Evolutionary conservation across 805 yeast species (phyloP), one percentile per base, ranked within the genome.

Genomic region (Wickerhamomyces canadensis): DNA sequence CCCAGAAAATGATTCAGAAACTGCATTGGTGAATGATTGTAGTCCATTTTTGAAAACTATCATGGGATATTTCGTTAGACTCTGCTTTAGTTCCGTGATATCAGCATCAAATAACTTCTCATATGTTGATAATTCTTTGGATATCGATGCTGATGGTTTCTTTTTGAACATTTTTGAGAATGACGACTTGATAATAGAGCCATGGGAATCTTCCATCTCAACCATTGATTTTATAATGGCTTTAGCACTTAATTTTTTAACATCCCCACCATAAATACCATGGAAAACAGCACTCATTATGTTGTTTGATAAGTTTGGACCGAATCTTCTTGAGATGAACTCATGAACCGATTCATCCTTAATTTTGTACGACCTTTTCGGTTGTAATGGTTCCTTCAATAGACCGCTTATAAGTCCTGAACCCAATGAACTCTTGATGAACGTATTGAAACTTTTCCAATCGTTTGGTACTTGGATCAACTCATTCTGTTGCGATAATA

Each of bases 211-310:
- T 53, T 88, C 96, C 32, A 79, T 58, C 11, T 72, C 63, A 33
- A 69, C 76, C 47, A 86, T 49, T 9, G 59, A 49, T 4, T 80
- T 78, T 43, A 85, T 54, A 0, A 85, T 67, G 4, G 83, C 67
- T 16, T 72, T 61, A 0, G 82, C 77, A 63, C 95, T 84, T 34
- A 91, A 59, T 38, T 73, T 64, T 6, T 68, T 51, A 2, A 78
- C 68, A 57, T 89, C 95, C n/a, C 86, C 93, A 1, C 95, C 96
- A 58, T 88, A 91, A 1, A 93, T 78, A 0, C 98, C 98, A 52
- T 88, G 87, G 55, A 83, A 67, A 4, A 88, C 62, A 0, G 96
- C 98, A 58, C 95, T 84, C 16, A 84, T 61, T 12, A 91, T 60
- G 35, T 84, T 79, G 8, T 67, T 64, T 5, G 81, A 58, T 3